phyloP scores from a whole-genome alignment of 2,329 filamentous ascomycete species.

The Colletotrichum tofieldiae region DNA sequence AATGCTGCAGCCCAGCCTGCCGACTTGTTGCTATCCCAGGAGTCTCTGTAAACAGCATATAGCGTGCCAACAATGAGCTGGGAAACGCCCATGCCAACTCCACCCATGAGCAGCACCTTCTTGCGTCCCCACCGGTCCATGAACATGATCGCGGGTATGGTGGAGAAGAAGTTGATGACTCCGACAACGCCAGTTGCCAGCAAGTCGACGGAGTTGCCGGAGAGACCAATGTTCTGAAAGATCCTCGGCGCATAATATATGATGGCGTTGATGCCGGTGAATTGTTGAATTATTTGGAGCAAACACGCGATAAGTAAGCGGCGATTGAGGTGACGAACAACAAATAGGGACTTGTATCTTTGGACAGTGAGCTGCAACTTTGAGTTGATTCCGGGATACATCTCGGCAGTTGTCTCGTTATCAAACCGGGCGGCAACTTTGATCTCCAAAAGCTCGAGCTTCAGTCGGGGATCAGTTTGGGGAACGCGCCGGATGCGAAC shows the following conservation, averaged over 20 bases:
- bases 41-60: conserved; percentile 62
- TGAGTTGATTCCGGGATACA: conserved; percentile 47
- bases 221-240: conserved; percentile 60
- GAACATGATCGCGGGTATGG: conserved; percentile 54
- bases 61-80: conserved; percentile 71
- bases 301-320: conserved; percentile 59
- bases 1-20: conserved; percentile 73
- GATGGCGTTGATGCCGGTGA: conserved; percentile 55
- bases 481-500: conserved; percentile 53
- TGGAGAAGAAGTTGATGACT: conserved; percentile 67
- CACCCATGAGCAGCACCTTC: conserved; percentile 53
- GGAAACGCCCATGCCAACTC: conserved; percentile 52
- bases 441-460: conserved; percentile 54
- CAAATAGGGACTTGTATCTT: conserved; percentile 49
- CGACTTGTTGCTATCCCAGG: conserved; percentile 61
- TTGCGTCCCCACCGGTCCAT: conserved; percentile 64
- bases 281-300: conserved; percentile 72
- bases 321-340: conserved; percentile 51
- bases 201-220: conserved; percentile 60
- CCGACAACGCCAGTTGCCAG: conserved; percentile 73
- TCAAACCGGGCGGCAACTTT: conserved; percentile 57
- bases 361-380: conserved; percentile 34
- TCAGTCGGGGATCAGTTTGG: conserved; percentile 49
- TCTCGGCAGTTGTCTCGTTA: conserved; percentile 48
- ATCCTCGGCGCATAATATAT: conserved; percentile 66